phyloP scores from a whole-genome alignment of 2,329 filamentous ascomycete species.

The Teratosphaeria nubilosa region DNA sequence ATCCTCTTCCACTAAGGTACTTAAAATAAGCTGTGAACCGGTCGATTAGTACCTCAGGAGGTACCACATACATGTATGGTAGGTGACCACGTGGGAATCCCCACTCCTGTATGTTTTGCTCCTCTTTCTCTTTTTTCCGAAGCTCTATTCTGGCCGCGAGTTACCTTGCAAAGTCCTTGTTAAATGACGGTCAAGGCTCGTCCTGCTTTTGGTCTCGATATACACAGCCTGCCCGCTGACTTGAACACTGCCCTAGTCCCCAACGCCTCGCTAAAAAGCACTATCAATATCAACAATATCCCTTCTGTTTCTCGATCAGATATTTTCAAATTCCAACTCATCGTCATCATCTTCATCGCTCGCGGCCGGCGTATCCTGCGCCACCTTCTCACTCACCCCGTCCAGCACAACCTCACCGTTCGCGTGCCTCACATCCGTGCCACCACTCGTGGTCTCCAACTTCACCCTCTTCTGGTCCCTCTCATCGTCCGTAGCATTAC shows the following conservation, averaged over 20 bases:
- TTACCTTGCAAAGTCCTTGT: too few species aligned
- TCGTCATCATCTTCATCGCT: slow-evolving; percentile 1
- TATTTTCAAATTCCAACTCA: neutral
- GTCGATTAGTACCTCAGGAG: too few species aligned
- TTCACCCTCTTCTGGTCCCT: slow-evolving; percentile 20
- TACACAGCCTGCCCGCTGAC: too few species aligned
- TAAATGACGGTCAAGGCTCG: too few species aligned
- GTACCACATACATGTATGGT: too few species aligned
- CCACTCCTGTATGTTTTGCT: too few species aligned
- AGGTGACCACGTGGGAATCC: too few species aligned
- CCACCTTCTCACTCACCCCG: neutral
- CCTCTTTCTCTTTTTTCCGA: too few species aligned
- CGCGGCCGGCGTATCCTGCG: neutral
- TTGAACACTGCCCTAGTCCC: neutral
- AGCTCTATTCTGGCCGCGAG: too few species aligned
- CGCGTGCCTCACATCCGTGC: neutral
- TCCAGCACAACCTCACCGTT: neutral
- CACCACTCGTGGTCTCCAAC: neutral
- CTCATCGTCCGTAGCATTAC: slow-evolving; percentile 31
- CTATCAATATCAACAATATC: neutral
- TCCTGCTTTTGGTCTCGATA: too few species aligned
- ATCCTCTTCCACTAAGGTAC: too few species aligned
- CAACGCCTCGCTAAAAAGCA: neutral
- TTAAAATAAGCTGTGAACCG: too few species aligned
- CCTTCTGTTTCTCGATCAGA: neutral